Base-by-base conservation (phyloP, 108 stramenopile genomes). In the Craspedostauros australis region DNA sequence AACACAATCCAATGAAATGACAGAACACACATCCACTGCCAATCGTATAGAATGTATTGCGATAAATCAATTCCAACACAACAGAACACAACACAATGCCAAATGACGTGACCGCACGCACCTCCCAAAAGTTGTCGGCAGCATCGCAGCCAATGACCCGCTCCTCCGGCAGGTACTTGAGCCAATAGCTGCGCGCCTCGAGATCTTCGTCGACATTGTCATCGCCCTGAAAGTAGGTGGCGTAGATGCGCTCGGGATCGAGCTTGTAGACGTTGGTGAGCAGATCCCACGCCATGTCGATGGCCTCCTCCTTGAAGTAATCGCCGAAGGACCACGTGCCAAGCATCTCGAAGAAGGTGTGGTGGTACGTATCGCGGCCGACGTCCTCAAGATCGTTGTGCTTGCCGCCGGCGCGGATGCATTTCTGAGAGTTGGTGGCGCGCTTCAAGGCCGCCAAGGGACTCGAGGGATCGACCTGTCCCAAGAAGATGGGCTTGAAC, bases 371-470 rank as follows among this genome's bases (percentile, higher is more conserved):
- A 70, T 99, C 99, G 41, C 81, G 75, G 7, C 99, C 99, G 0
- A 98, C 97, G 70, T 99, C 99, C 43, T 99, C 99, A 31, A 99
- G 77, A 75, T 99, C 99, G 65, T 99, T 99, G 71, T 99, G 99
- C 65, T 99, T 99, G 22, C 99, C 99, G 30, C 99, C 99, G 0
- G 99, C 99, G 14, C 99, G 85, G 55, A 99, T 99, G 72, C 99
- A 99, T 54, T 99, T 99, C 75, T 99, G 99, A 1, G 84, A 77
- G 73, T 99, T 99, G 40, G 51, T 72, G 5, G 97, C 99, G 8
- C 82, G 70, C 39, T 67, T 73, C 3, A 98, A 46, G n/a, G 65
- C 60, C 8, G 91, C 75, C 26, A 98, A 39, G 5, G 73, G 67
- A 8, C 70, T 72, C 18, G 37, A 60, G 5, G 99, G 97, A 59